These are phyloP conservation scores for Arctium minus DNA, from an alignment of 129 eudicot genomes.

Conservation along the genomic window DNA sequence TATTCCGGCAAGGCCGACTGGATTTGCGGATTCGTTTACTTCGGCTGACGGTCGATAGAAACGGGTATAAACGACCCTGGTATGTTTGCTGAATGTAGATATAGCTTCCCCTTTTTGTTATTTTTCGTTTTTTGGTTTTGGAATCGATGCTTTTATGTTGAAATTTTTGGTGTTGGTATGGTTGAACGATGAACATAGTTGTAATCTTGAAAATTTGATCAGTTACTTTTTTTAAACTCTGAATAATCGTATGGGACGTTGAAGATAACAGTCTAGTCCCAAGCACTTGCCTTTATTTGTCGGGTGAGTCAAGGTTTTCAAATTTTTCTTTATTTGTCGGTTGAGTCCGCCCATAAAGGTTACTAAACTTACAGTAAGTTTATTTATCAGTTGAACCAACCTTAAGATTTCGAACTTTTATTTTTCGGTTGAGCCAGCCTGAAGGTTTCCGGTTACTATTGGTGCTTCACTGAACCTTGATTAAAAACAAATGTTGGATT, in stretches of 20 bases:
- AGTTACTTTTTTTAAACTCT: background rate
- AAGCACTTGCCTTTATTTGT: too few species aligned
- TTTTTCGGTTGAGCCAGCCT: too few species aligned
- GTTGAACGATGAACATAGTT: background rate
- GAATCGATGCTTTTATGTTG: background rate
- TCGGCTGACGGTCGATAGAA: conserved; percentile 86
- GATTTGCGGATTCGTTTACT: conserved; percentile 93
- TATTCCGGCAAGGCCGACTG: conserved; percentile 90
- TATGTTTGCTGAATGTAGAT: conserved; percentile 40
- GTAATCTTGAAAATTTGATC: background rate
- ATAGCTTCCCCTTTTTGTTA: conserved; percentile 22
- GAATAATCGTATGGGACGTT: background rate
- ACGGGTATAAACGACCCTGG: background rate
- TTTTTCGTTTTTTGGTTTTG: background rate
- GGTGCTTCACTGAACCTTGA: too few species aligned
- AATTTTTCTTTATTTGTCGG: too few species aligned
- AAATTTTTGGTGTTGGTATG: background rate
- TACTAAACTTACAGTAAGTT: too few species aligned
- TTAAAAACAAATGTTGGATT: too few species aligned
- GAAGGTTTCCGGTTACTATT: too few species aligned
- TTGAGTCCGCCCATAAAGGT: too few species aligned
- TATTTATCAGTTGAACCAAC: too few species aligned
- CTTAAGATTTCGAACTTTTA: too few species aligned
- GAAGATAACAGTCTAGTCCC: background rate
- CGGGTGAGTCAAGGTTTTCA: too few species aligned